Evolutionary conservation across 768 basidiomycete species (phyloP).

Genomic region (Kwoniella heveanensis): DNA sequence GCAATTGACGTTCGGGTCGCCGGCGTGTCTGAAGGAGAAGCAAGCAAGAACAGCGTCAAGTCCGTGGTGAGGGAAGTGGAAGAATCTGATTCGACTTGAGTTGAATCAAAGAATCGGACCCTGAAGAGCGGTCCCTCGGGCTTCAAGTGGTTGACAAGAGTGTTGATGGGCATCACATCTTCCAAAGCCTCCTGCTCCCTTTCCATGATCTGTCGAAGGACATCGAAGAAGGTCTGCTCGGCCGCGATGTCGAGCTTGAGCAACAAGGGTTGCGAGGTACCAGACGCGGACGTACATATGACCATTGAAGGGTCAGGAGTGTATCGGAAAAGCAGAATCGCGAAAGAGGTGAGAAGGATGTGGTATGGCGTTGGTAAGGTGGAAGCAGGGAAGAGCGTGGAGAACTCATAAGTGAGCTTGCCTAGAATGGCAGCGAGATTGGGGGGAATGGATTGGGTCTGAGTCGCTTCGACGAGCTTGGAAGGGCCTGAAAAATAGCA

Average conservation of each 20-base stretch:
- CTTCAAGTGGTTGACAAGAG: conserved; percentile 67
- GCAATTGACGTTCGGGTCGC: conserved; percentile 67
- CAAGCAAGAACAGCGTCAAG: conserved; percentile 77
- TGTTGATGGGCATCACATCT: conserved; percentile 79
- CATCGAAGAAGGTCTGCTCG: conserved; percentile 81
- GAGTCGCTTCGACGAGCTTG: conserved; percentile 81
- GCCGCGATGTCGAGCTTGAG: conserved; percentile 81
- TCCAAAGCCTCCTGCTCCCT: conserved; percentile 78
- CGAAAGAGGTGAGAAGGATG: conserved; percentile 86
- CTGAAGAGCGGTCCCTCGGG: conserved; percentile 68
- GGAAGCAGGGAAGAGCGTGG: conserved; percentile 37
- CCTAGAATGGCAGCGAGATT: conserved; percentile 74
- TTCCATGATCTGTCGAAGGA: conserved; percentile 81
- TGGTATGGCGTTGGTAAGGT: conserved; percentile 75
- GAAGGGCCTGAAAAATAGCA: conserved; percentile 59
- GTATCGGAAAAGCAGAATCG: conserved; percentile 85
- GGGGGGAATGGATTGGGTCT: conserved; percentile 68
- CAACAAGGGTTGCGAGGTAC: conserved; percentile 73
- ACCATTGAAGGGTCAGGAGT: conserved; percentile 93
- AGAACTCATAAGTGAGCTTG: conserved; percentile 67
- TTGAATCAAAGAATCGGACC: conserved; percentile 89
- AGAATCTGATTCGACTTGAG: conserved; percentile 39
- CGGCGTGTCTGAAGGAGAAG: conserved; percentile 62
- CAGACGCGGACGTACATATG: conserved; percentile 74
- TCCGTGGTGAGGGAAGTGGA: conserved; percentile 82